These are phyloP conservation scores for Eremothecium sinecaudum DNA, from an alignment of 1,139 yeast genomes.

Conservation along the genomic window DNA sequence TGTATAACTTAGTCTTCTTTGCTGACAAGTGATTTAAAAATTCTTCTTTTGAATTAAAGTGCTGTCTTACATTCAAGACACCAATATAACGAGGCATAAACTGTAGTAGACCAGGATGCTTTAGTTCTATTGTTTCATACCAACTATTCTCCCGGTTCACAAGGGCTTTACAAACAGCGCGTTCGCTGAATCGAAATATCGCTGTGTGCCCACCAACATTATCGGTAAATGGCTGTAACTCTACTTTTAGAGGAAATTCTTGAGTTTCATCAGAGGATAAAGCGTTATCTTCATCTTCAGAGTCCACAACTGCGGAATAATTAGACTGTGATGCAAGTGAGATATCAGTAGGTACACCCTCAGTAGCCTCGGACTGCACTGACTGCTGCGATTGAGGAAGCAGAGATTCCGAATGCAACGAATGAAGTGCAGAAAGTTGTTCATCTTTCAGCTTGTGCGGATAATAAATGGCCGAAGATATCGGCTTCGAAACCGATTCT, in stretches of 20 bases:
- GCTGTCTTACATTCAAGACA: conserved; percentile 78
- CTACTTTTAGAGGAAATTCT: conserved; percentile 64
- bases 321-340: conserved; percentile 3
- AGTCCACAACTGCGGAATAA: conserved; percentile 10
- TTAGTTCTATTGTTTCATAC: conserved; percentile 78
- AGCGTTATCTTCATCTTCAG: conserved; percentile 16
- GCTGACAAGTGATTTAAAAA: conserved; percentile 8
- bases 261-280: conserved; percentile 22
- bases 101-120: conserved; percentile 63
- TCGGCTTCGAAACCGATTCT: conserved; percentile 37
- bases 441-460: conserved; percentile 41
- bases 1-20: not conserved
- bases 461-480: conserved; percentile 58
- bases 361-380: not conserved
- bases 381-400: too few relatives aligned
- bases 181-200: conserved; percentile 77
- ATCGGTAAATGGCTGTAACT: conserved; percentile 76
- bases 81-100: conserved; percentile 95
- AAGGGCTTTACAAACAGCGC: conserved; percentile 93
- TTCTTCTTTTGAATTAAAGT: conserved; percentile 25
- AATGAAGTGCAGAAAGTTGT: conserved; percentile 1
- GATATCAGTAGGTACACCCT: not conserved
- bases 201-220: conserved; percentile 99
- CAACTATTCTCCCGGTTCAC: conserved; percentile 82
- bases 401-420: not conserved